Evolutionary conservation across 2,329 filamentous ascomycete genomes (phyloP).

Genomic region (Hysterium pulicare): DNA sequence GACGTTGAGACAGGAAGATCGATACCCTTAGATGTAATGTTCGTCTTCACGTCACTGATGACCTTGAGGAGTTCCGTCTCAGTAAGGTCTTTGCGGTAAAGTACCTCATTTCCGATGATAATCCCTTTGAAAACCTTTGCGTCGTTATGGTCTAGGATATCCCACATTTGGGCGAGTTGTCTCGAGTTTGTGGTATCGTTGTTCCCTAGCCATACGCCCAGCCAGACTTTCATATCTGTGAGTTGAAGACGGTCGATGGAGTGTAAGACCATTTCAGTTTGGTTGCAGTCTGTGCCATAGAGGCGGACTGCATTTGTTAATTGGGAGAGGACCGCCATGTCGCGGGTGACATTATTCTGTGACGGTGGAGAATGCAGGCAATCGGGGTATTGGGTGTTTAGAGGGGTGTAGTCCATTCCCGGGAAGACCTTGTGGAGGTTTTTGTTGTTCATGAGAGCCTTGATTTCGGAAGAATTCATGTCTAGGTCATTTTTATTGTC

Average conservation of each 20-base stretch:
- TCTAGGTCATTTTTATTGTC: slow-evolving; percentile 71
- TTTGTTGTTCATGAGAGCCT: slow-evolving; percentile 74
- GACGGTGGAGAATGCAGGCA: slow-evolving; percentile 74
- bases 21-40: slow-evolving; percentile 65
- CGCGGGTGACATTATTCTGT: slow-evolving; percentile 91
- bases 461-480: slow-evolving; percentile 74
- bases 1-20: slow-evolving; percentile 78
- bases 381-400: slow-evolving; percentile 85
- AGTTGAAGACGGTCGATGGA: slow-evolving; percentile 73
- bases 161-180: slow-evolving; percentile 80
- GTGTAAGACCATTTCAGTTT: slow-evolving; percentile 89
- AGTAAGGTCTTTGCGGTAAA: slow-evolving; percentile 65
- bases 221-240: slow-evolving; percentile 80
- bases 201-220: slow-evolving; percentile 87
- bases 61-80: slow-evolving; percentile 60
- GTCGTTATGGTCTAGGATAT: slow-evolving; percentile 69
- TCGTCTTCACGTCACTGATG: slow-evolving; percentile 65
- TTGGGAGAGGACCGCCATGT: slow-evolving; percentile 85
- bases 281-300: slow-evolving; percentile 96
- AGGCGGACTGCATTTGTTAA: slow-evolving; percentile 83
- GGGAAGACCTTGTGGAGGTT: slow-evolving; percentile 90
- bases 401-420: slow-evolving; percentile 90
- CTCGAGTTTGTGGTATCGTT: slow-evolving; percentile 80
- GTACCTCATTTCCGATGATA: slow-evolving; percentile 62
- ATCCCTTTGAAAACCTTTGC: slow-evolving; percentile 57